Base-by-base conservation (phyloP, 768 basidiomycete species). In the Naganishia kalamii region DNA sequence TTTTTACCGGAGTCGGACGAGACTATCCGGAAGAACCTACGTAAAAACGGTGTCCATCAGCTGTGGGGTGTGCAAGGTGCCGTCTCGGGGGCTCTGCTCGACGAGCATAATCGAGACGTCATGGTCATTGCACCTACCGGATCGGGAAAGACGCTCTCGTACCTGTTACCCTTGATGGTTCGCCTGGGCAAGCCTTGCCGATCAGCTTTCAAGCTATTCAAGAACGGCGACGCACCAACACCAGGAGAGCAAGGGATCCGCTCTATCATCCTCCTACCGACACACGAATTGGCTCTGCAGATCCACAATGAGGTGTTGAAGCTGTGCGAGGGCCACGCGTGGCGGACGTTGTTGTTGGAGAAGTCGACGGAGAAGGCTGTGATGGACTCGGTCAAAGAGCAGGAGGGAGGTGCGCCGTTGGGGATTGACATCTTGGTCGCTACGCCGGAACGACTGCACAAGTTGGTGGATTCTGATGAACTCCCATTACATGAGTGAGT, bases 81-180 rank as follows among this genome's bases (percentile, higher is more conserved):
- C 23, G 73, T 77, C 4, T 59, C 65, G 8, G 74, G 77, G 0
- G 69, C 69, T 27, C 12, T 76, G 30, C 43, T 78, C 47, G 66
- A 47, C 13, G 23, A 54, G 17, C 17, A 59, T 5, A 30, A 60
- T 3, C 86, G 89, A 64, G 94, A 99, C 78, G 82, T 96, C 25
- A 87, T 89, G 60, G 94, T 93, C 30, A 88, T 98, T 21, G 96
- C 96, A 0, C 96, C 96, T 0, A 99, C 96, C 5, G 96, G 96
- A 54, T 93, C 90, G 11, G 96, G 96, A 66, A 99, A 99, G 81
- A 99, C 96, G 0, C 82, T 97, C 6, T 85, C 92, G 0, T 99
- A 97, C 78, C 82, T 96, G 15, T 79, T 96, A 17, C 93, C 96
- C 0, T 81, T 91, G 25, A 83, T 98, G 65, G 80, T 79, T 19